Evolutionary conservation across 441 rosid species (phyloP).

Genomic region (Capsella rubella): DNA sequence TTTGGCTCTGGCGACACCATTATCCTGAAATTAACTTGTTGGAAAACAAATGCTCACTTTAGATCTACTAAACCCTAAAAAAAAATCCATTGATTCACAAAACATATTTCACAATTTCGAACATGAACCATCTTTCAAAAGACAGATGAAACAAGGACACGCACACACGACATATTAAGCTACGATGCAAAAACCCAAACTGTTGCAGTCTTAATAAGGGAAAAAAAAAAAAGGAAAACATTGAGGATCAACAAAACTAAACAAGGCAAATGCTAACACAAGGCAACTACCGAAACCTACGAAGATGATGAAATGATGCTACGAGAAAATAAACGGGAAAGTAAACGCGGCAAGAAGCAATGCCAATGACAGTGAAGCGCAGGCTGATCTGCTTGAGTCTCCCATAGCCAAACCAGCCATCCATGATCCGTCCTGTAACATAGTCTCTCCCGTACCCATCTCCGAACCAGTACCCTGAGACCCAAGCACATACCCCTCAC

Average conservation of each 20-base stretch:
- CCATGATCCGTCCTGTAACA: slow-evolving; percentile 83
- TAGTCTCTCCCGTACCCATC: slow-evolving; percentile 52
- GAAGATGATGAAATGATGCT: slow-evolving; percentile 24
- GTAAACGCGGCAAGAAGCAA: slow-evolving; percentile 37
- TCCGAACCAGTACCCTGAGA: slow-evolving; percentile 41
- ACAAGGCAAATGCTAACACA: slow-evolving; percentile 20
- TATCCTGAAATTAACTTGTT: background rate
- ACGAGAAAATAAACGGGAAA: slow-evolving; percentile 49
- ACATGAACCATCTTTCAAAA: background rate
- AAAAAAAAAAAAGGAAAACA: background rate
- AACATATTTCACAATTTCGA: slow-evolving; percentile 35
- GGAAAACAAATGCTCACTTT: background rate
- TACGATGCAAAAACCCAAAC: slow-evolving; percentile 17
- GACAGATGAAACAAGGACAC: slow-evolving; percentile 22
- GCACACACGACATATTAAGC: slow-evolving; percentile 16
- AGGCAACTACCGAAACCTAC: slow-evolving; percentile 2
- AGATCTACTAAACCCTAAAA: background rate
- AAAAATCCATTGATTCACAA: background rate
- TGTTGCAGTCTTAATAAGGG: background rate
- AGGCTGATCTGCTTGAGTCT: slow-evolving; percentile 52
- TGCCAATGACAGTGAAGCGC: slow-evolving; percentile 3
- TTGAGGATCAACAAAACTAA: slow-evolving; percentile 22
- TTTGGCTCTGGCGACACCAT: slow-evolving; percentile 18
- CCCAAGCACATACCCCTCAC: slow-evolving; percentile 44
- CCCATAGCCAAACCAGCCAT: slow-evolving; percentile 96